Conservation (phyloP, 163 green algal genomes). For the Chlamydomonas reinhardtii region DNA sequence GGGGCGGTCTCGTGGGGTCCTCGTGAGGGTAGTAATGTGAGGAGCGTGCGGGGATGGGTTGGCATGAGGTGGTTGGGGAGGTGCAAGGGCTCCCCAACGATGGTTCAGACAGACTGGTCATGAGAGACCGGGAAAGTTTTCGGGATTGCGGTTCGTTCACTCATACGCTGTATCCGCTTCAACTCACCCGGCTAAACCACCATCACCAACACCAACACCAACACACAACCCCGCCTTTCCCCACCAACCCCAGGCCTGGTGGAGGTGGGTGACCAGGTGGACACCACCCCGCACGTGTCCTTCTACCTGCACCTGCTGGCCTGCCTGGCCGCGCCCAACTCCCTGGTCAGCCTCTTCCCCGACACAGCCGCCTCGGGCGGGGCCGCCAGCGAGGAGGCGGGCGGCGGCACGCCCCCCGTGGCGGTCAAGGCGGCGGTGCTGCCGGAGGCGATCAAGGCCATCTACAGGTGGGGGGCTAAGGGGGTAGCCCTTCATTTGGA, state of each 20-base stretch:
- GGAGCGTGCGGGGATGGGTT: too few relatives aligned
- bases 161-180: too few relatives aligned
- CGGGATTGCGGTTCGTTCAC: too few relatives aligned
- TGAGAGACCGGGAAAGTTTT: too few relatives aligned
- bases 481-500: not conserved
- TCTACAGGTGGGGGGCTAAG: constrained; percentile 46
- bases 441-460: constrained; percentile 33
- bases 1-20: not conserved
- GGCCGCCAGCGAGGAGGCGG: not conserved
- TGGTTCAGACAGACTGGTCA: too few relatives aligned
- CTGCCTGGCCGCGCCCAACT: constrained; percentile 50
- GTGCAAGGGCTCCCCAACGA: too few relatives aligned
- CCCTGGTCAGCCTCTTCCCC: constrained; percentile 55
- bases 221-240: not conserved
- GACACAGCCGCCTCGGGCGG: constrained; percentile 7
- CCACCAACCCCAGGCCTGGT: constrained; percentile 50
- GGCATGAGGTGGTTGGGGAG: too few relatives aligned
- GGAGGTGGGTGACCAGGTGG: constrained; percentile 42
- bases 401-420: constrained; percentile 31
- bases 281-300: constrained; percentile 56
- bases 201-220: not conserved
- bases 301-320: constrained; percentile 63
- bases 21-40: too few relatives aligned
- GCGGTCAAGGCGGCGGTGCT: constrained; percentile 25
- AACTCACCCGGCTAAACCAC: not conserved